These are phyloP conservation scores for Erysimum cheiri DNA, from an alignment of 441 rosid species.

Conservation along the genomic window DNA sequence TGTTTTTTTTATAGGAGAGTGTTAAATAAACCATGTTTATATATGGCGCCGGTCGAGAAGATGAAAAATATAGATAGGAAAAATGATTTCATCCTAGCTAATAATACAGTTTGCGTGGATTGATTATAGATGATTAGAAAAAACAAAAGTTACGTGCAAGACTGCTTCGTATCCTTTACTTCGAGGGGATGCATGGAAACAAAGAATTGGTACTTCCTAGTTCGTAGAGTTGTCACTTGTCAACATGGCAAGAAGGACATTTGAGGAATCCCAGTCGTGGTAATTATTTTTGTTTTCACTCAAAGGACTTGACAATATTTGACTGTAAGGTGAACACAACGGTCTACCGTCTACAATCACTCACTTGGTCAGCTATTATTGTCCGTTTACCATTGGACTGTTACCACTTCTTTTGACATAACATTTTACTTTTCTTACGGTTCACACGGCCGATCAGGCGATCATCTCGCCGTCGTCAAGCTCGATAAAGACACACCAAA, in stretches of 20 bases:
- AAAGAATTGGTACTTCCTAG: background rate
- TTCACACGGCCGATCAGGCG: constrained; percentile 29
- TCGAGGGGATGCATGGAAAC: constrained; percentile 6
- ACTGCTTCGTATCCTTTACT: background rate
- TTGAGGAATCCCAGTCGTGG: background rate
- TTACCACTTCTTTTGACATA: background rate
- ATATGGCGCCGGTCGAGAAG: background rate
- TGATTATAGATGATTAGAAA: background rate
- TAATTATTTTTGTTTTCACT: constrained; percentile 5
- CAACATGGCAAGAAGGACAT: background rate
- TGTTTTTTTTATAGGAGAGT: too few relatives aligned
- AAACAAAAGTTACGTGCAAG: constrained; percentile 7
- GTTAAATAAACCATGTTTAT: background rate
- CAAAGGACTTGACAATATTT: constrained; percentile 11
- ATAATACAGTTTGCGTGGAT: background rate
- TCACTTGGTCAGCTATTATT: background rate
- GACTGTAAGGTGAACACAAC: background rate
- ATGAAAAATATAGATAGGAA: background rate
- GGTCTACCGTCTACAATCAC: too few relatives aligned
- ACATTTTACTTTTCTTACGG: background rate
- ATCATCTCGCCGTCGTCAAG: constrained; percentile 33
- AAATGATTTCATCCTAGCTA: background rate
- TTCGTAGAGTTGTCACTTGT: background rate
- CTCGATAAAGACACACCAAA: constrained; percentile 1
- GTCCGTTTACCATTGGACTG: background rate